phyloP scores from a whole-genome alignment of 306 rosid genomes.

The Vachellia collinsii region DNA sequence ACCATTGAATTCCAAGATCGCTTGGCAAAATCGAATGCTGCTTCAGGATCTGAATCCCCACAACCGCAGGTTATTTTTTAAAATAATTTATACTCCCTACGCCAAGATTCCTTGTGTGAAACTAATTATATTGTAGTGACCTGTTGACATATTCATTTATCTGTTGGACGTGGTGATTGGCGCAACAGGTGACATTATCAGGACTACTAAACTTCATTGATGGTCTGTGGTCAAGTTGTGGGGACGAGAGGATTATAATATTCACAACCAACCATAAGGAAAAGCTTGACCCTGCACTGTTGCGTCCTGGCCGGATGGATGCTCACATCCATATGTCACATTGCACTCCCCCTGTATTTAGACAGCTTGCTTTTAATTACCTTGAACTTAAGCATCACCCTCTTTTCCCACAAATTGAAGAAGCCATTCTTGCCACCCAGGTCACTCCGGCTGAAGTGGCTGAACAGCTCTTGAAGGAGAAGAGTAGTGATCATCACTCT shows the following conservation, averaged over 20 bases:
- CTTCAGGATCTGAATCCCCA: not conserved
- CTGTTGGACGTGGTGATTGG: not conserved
- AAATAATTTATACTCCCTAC: not conserved
- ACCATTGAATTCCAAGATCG: conserved; percentile 59
- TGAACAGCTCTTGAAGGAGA: conserved; percentile 48
- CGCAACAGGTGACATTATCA: conserved; percentile 42
- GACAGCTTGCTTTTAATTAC: conserved; percentile 43
- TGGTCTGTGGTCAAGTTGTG: conserved; percentile 57
- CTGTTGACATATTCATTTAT: not conserved
- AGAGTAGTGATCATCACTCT: conserved; percentile 30
- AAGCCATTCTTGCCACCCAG: conserved; percentile 29
- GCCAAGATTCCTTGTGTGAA: not conserved
- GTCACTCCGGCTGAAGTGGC: conserved; percentile 56
- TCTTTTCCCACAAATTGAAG: conserved; percentile 36
- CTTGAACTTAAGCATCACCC: conserved; percentile 36
- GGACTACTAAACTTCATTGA: conserved; percentile 51
- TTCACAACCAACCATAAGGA: conserved; percentile 57
- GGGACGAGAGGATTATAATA: conserved; percentile 52
- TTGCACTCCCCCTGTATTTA: conserved; percentile 40
- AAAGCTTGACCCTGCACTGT: conserved; percentile 46
- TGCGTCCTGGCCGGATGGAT: conserved; percentile 55
- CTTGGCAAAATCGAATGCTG: not conserved
- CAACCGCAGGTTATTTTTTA: conserved; percentile 37
- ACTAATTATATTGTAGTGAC: not conserved
- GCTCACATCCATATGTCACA: conserved; percentile 54